A percentile compares a stretch with the other conserved stretches of the same genome.
Evolutionary conservation across 345 rosid genomes (phyloP).

Genomic region (Linum usitatissimum): DNA sequence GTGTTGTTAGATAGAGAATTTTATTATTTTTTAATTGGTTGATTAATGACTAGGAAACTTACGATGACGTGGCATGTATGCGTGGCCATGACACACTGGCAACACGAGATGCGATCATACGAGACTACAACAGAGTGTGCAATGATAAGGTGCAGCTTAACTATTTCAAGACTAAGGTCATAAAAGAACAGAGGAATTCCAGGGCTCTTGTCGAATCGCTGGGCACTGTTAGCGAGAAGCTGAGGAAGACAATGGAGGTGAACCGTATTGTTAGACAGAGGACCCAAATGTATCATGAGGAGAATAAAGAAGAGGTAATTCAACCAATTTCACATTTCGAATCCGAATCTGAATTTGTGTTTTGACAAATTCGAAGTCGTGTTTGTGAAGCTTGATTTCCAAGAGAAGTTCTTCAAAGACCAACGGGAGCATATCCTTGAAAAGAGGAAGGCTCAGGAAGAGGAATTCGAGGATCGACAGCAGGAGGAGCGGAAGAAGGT

Average conservation of each 20-base stretch:
- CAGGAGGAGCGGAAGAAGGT: conserved; percentile 61
- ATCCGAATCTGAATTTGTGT: background rate
- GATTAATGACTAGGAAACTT: no score
- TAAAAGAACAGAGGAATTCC: conserved; percentile 29
- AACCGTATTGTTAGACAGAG: conserved; percentile 60
- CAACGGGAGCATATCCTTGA: conserved; percentile 35
- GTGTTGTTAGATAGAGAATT: no score
- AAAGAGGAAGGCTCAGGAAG: conserved; percentile 50
- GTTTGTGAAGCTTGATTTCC: conserved; percentile 50
- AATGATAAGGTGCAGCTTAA: conserved; percentile 73
- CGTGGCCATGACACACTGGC: no score
- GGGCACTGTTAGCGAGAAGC: conserved; percentile 44
- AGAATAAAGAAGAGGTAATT: conserved; percentile 71
- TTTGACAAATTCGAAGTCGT: background rate
- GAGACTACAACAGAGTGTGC: conserved; percentile 49
- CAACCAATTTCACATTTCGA: background rate
- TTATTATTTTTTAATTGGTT: no score
- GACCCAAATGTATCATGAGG: conserved; percentile 58
- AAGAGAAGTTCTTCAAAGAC: conserved; percentile 65
- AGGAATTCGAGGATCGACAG: conserved; percentile 67
- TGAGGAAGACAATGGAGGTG: conserved; percentile 50
- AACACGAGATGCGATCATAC: conserved; percentile 68
- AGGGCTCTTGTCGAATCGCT: conserved; percentile 48
- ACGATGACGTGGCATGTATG: no score
- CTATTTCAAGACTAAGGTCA: conserved; percentile 40